Percentiles rank a stretch among this genome's conserved stretches.
phyloP scores from a whole-genome alignment of 2,329 filamentous ascomycete species.

The Botrytis elliptica region DNA sequence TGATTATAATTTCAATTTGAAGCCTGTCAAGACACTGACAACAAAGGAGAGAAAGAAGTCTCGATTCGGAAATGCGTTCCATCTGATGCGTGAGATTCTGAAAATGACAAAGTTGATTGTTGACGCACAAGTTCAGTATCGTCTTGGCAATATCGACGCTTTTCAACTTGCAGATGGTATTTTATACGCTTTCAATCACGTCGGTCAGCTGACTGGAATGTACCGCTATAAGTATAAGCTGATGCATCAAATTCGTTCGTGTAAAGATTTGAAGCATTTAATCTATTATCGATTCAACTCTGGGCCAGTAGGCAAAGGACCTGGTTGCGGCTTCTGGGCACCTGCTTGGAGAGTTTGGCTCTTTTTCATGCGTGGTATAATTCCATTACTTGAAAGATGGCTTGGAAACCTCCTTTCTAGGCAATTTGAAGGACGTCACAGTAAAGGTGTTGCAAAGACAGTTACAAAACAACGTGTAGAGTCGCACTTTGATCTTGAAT shows the following conservation, averaged over 20 bases:
- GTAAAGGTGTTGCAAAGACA: constrained; percentile 97
- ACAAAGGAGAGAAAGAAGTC: constrained; percentile 99
- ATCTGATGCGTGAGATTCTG: constrained; percentile 96
- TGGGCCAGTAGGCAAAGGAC: constrained; percentile 92
- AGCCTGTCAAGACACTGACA: constrained; percentile 96
- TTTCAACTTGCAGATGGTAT: constrained; percentile 99
- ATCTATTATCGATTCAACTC: constrained; percentile 99
- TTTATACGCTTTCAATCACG: constrained; percentile 98
- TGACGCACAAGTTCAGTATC: constrained; percentile 96
- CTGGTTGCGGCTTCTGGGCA: constrained; percentile 98
- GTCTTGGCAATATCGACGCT: constrained; percentile 95
- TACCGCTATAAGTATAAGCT: constrained; percentile 99
- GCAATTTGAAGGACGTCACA: constrained; percentile 97
- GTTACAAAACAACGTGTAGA: constrained; percentile 99
- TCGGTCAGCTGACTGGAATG: constrained; percentile 97
- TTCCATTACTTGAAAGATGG: constrained; percentile 94
- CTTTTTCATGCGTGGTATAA: constrained; percentile 98
- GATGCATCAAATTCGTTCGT: constrained; percentile 99
- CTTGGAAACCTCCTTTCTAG: constrained; percentile 93
- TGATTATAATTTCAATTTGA: constrained; percentile 99
- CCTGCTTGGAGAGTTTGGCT: constrained; percentile 98
- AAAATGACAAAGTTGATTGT: constrained; percentile 96
- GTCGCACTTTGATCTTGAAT: constrained; percentile 95
- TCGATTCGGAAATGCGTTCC: constrained; percentile 97
- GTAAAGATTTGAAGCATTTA: constrained; percentile 97